Base-by-base conservation (phyloP, 208 protist species). In the Entamoeba invadens region DNA sequence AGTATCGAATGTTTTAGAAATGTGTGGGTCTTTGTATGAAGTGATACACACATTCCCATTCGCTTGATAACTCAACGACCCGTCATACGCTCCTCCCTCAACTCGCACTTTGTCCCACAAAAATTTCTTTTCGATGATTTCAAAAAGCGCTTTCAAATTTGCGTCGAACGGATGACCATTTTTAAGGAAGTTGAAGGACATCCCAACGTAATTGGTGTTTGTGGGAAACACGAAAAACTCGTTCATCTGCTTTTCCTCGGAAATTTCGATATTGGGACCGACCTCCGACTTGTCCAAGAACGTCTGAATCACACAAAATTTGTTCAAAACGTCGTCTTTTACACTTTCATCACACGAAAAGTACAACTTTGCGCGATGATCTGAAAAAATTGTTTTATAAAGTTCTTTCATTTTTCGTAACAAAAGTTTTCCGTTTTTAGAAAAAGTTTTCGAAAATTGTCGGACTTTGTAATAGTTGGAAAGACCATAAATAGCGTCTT, bases 31-130 rank as follows among this genome's bases (percentile, higher is more conserved):
- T 18, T 91, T 35, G 87, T 94, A 94, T 16, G 93, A 93, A 1
- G 91, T 44, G 44, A 68, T 42, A 38, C 18, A 25, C 0, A 16
- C 14, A 1, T 18, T 6, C 44, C 93, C 44, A 21, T 25, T 46
- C 12, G 50, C 6, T 6, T 18, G 1, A 91, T 45, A 45, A 2
- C 2, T 38, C 2, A 93, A 31, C 44, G 6, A 21, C 8, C 21
- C 8, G 44, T 91, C 93, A 45, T 94, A 94, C 18, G 93, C 93
- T 35, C 93, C 93, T 38, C 93, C 93, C 47, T 94, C 72, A 35
- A 94, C 93, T 87, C 93, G 50, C 8, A 94, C 93, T 38, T 50
- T 44, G 25, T 91, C 21, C 93, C 93, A 94, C 0, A 94, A 72
- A 44, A 92, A 72, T 50, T 46, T 68, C 10, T 91, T 94, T 51